phyloP scores from a whole-genome alignment of 2,329 filamentous ascomycete species.

The Calonectria ilicicola region DNA sequence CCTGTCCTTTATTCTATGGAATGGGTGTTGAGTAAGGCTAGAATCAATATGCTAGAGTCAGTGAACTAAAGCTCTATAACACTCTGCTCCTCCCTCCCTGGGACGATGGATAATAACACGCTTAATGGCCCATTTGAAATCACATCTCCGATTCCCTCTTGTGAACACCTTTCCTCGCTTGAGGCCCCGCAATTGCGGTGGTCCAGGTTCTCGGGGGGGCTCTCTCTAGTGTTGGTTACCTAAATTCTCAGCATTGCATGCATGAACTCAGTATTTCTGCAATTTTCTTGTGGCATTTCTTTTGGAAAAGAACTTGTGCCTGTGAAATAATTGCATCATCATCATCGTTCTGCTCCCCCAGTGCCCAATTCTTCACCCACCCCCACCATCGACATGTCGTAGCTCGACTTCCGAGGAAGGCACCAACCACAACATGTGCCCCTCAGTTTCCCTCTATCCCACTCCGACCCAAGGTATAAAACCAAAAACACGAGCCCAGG shows the following conservation, averaged over 20 bases:
- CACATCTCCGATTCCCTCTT: too few relatives aligned
- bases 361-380: background rate
- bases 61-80: too few relatives aligned
- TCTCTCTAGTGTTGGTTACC: background rate
- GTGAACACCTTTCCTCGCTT: background rate
- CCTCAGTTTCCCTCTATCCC: background rate
- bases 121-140: too few relatives aligned
- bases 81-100: too few relatives aligned
- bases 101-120: too few relatives aligned
- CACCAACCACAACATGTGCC: background rate
- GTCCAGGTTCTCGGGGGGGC: too few relatives aligned
- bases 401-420: background rate
- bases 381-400: background rate
- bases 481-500: background rate
- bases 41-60: too few relatives aligned
- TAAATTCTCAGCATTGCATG: background rate
- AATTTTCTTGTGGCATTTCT: background rate
- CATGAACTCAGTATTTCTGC: background rate
- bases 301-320: background rate
- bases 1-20: too few relatives aligned
- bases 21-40: too few relatives aligned
- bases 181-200: background rate
- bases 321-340: background rate
- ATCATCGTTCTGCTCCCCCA: background rate
- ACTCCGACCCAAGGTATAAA: background rate